Base-by-base conservation (phyloP, 1,139 yeast genomes). In the Kodamaea plutei region DNA sequence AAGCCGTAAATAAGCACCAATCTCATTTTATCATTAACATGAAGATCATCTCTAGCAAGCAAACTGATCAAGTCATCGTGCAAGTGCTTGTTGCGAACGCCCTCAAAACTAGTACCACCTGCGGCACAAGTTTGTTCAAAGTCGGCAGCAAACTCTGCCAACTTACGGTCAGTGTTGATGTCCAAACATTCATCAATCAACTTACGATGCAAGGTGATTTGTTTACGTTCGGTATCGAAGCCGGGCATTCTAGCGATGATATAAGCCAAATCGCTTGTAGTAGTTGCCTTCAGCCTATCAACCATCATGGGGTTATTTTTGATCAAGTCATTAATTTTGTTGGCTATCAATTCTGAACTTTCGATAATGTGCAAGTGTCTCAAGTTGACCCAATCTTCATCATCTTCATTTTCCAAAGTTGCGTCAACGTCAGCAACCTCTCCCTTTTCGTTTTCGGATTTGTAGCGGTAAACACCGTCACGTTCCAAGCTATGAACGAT, bases 291-390 rank as follows among this genome's bases (percentile, higher is more conserved):
- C 5, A 75, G 56, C 50, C 84, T 64, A 50, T 79, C 84, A 15
- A 79, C 73, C 64, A 79, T 62, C 55, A 68, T 71, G 1, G 94
- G 91, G 51, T 87, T 84, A 41, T 83, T 83, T 26, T 75, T 72
- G 37, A 79, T 71, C 46, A 87, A 70, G 39, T 82, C 84, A 37
- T 76, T 76, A 41, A 85, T 71, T 39, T 78, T 76, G 22, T 70
- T 69, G 25, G 72, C 64, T 28, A 87, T 67, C 31, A 69, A 57
- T 40, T 82, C 88, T 34, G 81, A 78, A 11, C 84, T 84, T 42
- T 82, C 89, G 34, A 82, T 72, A 45, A 87, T 82, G 53, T 87
- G 95, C 40, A 73, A 59, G 52, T 84, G 93, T 45, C 93, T 72
- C 40, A 85, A 58, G 13, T 72, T 71, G 4, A 69, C 64, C 95